Conservation (phyloP, 83 land plant species). For the Thuja plicata region DNA sequence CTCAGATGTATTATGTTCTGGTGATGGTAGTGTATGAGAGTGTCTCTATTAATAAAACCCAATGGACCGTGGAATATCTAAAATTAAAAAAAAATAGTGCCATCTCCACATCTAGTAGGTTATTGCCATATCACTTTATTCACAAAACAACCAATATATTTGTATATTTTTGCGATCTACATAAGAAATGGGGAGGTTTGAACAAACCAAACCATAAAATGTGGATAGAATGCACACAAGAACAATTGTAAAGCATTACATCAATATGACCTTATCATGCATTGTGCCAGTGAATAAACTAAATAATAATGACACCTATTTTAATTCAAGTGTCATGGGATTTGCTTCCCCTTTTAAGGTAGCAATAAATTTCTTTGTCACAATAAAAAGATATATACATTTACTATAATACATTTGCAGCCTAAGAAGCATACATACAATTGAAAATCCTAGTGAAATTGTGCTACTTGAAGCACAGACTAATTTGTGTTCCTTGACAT, state of each 20-base stretch:
- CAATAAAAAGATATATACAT: not conserved
- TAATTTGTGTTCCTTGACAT: not conserved
- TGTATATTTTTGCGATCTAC: not conserved
- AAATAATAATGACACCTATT: conserved; percentile 1
- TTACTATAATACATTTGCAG: not conserved
- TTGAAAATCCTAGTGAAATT: conserved; percentile 6
- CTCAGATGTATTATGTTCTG: too few relatives aligned
- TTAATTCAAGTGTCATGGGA: not conserved
- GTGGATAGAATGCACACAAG: not conserved
- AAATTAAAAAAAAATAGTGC: not conserved
- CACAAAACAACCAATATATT: not conserved
- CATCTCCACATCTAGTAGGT: not conserved
- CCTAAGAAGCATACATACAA: conserved; percentile 14
- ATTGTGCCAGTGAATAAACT: not conserved
- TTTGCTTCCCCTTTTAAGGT: not conserved
- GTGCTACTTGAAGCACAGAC: conserved; percentile 5
- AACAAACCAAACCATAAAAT: not conserved
- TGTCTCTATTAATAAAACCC: too few relatives aligned
- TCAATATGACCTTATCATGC: not conserved
- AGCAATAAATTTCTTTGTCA: not conserved
- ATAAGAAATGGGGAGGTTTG: not conserved
- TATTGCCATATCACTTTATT: not conserved
- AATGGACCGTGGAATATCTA: too few relatives aligned
- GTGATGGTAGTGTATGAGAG: too few relatives aligned
- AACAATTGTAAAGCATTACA: not conserved